phyloP scores from a whole-genome alignment of 2,329 filamentous ascomycete species.

The Claviceps fusiformis region DNA sequence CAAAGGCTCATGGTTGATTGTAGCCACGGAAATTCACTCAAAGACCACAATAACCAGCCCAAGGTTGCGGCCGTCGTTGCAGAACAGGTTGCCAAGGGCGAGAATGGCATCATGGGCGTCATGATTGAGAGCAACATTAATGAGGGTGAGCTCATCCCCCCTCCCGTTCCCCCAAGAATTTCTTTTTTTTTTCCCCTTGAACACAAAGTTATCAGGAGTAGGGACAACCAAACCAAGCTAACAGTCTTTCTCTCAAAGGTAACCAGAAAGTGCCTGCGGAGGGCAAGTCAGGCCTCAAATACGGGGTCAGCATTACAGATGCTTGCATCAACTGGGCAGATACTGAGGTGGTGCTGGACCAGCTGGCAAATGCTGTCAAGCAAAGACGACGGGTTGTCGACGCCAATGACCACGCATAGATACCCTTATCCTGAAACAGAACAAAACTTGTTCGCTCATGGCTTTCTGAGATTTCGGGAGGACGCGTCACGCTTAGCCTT shows the following conservation, averaged over 20 bases:
- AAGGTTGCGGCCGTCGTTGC: conserved; percentile 56
- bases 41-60: conserved; percentile 95
- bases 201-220: neutral
- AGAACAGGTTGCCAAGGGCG: conserved; percentile 76
- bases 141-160: conserved; percentile 37
- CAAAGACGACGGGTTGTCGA: conserved; percentile 41
- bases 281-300: conserved; percentile 65
- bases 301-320: conserved; percentile 89
- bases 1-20: conserved; percentile 96
- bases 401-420: neutral
- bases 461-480: neutral
- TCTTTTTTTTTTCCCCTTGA: neutral
- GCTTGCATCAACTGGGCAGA: conserved; percentile 90
- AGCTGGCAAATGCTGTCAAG: conserved; percentile 73
- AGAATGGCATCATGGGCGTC: conserved; percentile 81
- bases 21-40: conserved; percentile 93
- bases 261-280: conserved; percentile 80
- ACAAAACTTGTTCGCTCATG: neutral
- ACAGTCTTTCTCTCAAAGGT: neutral
- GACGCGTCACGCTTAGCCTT: neutral
- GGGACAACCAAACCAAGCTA: neutral
- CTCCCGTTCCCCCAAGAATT: too few relatives aligned
- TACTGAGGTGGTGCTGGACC: conserved; percentile 69
- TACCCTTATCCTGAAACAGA: neutral
- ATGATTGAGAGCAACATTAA: conserved; percentile 99